Evolutionary conservation across 108 stramenopile genomes (phyloP), one percentile per base, ranked within the genome.

Genomic region (Cyclotella cryptica): DNA sequence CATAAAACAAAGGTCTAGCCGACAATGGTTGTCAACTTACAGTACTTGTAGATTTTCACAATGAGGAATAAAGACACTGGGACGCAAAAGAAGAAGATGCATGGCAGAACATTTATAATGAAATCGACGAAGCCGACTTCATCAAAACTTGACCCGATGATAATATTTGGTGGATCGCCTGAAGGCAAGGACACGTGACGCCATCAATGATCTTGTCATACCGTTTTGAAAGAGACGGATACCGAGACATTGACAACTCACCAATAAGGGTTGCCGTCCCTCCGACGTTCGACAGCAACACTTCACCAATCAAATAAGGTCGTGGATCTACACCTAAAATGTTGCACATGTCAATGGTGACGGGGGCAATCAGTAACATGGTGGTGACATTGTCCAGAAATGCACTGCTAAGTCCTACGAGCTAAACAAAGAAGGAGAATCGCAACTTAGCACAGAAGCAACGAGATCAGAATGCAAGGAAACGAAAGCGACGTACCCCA

Each of bases 71-170:
- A 59, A n/a, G 86, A 57, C 9, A 73, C 74, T 9, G 87, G 86
- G 63, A 87, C 51, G 35, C 75, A 77, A 42, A 87, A 72, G 57
- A 90, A 61, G 55, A 90, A 75, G 58, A 88, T 87, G 69, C 77
- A 82, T 22, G 89, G 89, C 15, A 83, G 46, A 39, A 90, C 57
- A 53, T 90, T 79, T 54, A 80, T 71, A 44, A 90, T 87, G 55
- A 90, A 90, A 58, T 88, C 89, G 18, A 87, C 89, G 77, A 90
- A 90, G 6, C 86, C 86, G 55, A 90, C 80, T 58, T 88, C 87
- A 9, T 74, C 74, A 66, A 88, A 87, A 51, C 75, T 74, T 49
- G 68, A 76, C 3, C 89, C 89, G 75, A 90, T 90, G 74, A 90
- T 90, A 41, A 88, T 90, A 77, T 88, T 89, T 40, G 88, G 84